Percentiles rank a stretch among this genome's conserved stretches.
These are phyloP conservation scores for Dryas octopetala DNA, from an alignment of 306 rosid species.

Conservation along the genomic window DNA sequence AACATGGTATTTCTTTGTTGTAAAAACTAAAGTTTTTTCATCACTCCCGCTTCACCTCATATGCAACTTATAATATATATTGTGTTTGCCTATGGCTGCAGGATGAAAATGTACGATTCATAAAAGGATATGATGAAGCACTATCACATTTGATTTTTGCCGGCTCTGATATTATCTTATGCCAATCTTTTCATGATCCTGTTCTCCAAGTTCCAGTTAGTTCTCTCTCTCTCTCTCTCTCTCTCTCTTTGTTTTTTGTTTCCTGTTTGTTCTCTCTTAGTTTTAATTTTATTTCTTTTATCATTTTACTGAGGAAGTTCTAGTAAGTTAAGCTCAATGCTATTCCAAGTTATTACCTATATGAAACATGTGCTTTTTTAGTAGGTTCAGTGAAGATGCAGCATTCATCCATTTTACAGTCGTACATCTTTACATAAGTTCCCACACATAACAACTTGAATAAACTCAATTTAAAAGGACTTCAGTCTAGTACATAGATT, in stretches of 20 bases:
- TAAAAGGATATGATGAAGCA: constrained; percentile 49
- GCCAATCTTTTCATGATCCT: constrained; percentile 72
- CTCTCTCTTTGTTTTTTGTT: neutral
- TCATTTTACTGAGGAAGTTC: neutral
- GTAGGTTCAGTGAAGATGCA: too few species aligned
- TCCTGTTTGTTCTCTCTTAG: too few species aligned
- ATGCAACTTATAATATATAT: neutral
- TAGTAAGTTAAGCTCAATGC: too few species aligned
- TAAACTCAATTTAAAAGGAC: too few species aligned
- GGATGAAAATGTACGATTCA: constrained; percentile 48
- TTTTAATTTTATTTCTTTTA: neutral
- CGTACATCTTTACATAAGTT: too few species aligned
- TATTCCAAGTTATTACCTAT: too few species aligned
- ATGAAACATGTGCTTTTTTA: too few species aligned
- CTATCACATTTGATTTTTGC: constrained; percentile 64
- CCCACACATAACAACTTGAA: too few species aligned
- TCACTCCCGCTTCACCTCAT: neutral
- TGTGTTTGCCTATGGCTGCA: constrained; percentile 36
- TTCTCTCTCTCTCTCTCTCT: constrained; percentile 15
- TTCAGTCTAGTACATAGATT: too few species aligned
- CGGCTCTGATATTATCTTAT: constrained; percentile 76
- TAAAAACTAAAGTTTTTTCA: neutral
- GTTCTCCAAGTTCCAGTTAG: constrained; percentile 66
- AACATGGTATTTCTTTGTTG: neutral
- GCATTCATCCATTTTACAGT: too few species aligned